Percentiles rank a stretch among this genome's conserved stretches.
Conservation (phyloP, 2,329 filamentous ascomycete species). For the Westerdykella sp. region DNA sequence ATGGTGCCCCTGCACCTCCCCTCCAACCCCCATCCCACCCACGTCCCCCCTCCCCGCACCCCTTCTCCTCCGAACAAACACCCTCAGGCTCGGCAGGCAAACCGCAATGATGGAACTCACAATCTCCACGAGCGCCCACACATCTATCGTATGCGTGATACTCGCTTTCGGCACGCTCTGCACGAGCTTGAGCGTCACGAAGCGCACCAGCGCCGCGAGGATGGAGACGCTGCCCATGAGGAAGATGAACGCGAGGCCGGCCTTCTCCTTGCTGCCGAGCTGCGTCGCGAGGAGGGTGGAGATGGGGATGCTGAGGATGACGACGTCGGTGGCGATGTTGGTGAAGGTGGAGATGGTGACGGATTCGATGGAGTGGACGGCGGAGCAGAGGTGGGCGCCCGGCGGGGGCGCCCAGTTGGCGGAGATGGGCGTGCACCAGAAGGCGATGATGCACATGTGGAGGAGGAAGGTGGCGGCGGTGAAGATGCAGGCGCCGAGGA, state of each 20-base stretch:
- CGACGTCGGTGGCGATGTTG: slow-evolving; percentile 23
- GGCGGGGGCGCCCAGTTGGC: slow-evolving; percentile 18
- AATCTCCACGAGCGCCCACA: slow-evolving; percentile 30
- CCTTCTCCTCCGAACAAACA: slow-evolving; percentile 13
- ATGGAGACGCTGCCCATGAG: slow-evolving; percentile 24
- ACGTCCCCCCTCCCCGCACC: neutral
- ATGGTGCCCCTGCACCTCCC: no score
- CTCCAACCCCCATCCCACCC: no score
- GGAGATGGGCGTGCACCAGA: slow-evolving; percentile 22
- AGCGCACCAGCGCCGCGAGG: slow-evolving; percentile 22
- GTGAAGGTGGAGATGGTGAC: slow-evolving; percentile 26
- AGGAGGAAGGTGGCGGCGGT: slow-evolving; percentile 21
- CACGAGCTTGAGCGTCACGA: slow-evolving; percentile 21
- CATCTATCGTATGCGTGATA: slow-evolving; percentile 31
- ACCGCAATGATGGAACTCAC: slow-evolving; percentile 23
- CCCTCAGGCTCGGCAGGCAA: slow-evolving; percentile 19
- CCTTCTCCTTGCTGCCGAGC: slow-evolving; percentile 13
- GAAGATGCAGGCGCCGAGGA: slow-evolving; percentile 16
- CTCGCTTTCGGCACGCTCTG: slow-evolving; percentile 16
- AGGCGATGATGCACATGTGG: slow-evolving; percentile 25
- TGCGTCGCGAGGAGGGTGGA: slow-evolving; percentile 14
- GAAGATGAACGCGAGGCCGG: slow-evolving; percentile 23
- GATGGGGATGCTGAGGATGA: slow-evolving; percentile 25
- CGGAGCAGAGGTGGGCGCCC: slow-evolving; percentile 15
- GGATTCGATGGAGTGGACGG: slow-evolving; percentile 20